Conservation (phyloP, 1,284 basidiomycete species). For the Sporisorium iseilematis-ciliati region DNA sequence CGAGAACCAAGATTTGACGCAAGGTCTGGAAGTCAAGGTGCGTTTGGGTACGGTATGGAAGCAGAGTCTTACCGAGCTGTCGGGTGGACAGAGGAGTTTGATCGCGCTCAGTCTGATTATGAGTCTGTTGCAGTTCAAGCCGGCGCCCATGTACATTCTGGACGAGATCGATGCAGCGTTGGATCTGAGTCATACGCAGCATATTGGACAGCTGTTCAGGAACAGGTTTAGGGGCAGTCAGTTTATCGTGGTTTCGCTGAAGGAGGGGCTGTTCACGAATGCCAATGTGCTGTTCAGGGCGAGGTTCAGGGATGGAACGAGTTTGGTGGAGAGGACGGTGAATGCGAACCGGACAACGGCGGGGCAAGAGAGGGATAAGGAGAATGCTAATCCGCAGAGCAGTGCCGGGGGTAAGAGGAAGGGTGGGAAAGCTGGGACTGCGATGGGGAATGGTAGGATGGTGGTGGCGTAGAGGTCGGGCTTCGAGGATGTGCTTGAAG, state of each 20-base stretch:
- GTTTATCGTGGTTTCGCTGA: conserved; percentile 97
- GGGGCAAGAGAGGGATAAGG: conserved; percentile 34
- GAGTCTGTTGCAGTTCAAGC: conserved; percentile 97
- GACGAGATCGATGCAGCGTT: conserved; percentile 98
- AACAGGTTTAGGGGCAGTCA: conserved; percentile 98
- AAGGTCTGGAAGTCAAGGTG: conserved; percentile 97
- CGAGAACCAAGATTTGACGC: conserved; percentile 90
- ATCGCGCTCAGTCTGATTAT: conserved; percentile 98
- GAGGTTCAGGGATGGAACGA: conserved; percentile 90
- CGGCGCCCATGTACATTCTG: conserved; percentile 99
- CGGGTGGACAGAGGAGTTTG: conserved; percentile 94
- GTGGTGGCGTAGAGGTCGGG: conserved; percentile 27
- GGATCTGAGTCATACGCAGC: conserved; percentile 92
- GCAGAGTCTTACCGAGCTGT: conserved; percentile 93
- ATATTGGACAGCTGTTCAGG: conserved; percentile 95
- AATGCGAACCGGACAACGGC: conserved; percentile 49
- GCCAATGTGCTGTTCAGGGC: conserved; percentile 96
- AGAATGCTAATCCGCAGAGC: conserved; percentile 23
- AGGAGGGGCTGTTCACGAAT: conserved; percentile 94
- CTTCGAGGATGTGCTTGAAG: not conserved
- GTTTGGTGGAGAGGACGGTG: conserved; percentile 78
- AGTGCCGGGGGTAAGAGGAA: conserved; percentile 17
- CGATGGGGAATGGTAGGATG: conserved; percentile 14
- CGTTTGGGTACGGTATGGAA: conserved; percentile 96
- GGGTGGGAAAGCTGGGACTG: conserved; percentile 10